Conservation (phyloP, 371 early-diverging fungal genomes). For the Mortierella sp. region DNA sequence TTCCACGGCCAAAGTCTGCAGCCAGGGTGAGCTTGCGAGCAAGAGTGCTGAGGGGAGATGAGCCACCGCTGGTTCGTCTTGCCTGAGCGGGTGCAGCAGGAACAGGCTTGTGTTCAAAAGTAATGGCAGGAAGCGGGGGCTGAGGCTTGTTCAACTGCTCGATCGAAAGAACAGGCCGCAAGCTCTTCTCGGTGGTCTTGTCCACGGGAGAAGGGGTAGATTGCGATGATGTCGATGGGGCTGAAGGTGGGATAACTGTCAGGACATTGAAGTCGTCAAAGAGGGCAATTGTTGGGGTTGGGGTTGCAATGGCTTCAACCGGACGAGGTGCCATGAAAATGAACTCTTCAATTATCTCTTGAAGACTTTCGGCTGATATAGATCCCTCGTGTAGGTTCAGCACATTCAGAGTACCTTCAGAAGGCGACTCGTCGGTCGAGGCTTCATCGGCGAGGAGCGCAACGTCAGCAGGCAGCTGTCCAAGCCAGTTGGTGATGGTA, state of each 20-base stretch:
- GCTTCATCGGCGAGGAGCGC: neutral
- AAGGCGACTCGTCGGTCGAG: neutral
- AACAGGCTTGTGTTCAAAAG: constrained; percentile 14
- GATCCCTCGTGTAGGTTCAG: constrained; percentile 13
- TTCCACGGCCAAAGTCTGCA: constrained; percentile 27
- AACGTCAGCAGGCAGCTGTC: constrained; percentile 27
- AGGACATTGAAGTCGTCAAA: neutral
- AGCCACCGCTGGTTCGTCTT: neutral
- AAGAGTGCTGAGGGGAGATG: constrained; percentile 35
- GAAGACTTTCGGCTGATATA: constrained; percentile 8
- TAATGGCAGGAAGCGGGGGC: constrained; percentile 33
- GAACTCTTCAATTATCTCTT: constrained; percentile 20
- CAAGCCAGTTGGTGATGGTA: constrained; percentile 42
- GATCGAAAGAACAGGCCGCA: constrained; percentile 34
- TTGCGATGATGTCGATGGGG: neutral
- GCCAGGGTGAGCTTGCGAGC: constrained; percentile 26
- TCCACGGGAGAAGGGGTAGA: neutral
- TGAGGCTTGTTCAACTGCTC: constrained; percentile 54
- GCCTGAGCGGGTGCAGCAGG: neutral
- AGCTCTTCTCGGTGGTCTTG: neutral
- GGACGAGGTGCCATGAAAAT: constrained; percentile 21
- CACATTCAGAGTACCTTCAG: neutral
- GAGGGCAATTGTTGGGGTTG: neutral
- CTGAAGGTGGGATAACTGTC: neutral
- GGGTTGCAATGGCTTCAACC: neutral